Evolutionary conservation across 176 grass and related monocot species (phyloP).

Genomic region (Hyparrhenia diplandra): DNA sequence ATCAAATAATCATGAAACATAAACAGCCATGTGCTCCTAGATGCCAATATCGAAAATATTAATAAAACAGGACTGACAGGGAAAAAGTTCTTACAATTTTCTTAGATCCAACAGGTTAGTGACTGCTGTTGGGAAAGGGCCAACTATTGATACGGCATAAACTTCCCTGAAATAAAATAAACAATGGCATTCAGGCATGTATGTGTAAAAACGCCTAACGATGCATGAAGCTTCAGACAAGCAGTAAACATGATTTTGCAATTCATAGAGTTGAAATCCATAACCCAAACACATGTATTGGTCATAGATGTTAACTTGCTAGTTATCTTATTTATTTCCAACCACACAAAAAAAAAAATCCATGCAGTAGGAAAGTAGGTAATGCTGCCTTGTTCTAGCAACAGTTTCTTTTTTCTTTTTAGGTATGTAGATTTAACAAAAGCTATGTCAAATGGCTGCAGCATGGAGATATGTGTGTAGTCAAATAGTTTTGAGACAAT

Average conservation of each 20-base stretch:
- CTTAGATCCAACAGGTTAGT: slow-evolving; percentile 95
- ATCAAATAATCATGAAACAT: neutral
- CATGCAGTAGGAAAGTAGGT: neutral
- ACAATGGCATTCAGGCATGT: slow-evolving; percentile 3
- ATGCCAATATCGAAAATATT: neutral
- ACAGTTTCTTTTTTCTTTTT: neutral
- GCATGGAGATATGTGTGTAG: neutral
- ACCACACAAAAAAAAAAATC: neutral
- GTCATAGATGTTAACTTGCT: slow-evolving; percentile 8
- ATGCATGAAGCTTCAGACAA: slow-evolving; percentile 16
- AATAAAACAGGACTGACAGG: neutral
- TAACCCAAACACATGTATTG: neutral
- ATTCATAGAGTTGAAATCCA: slow-evolving; percentile 2
- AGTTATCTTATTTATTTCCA: neutral
- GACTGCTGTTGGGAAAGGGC: slow-evolving; percentile 90
- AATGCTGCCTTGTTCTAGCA: neutral
- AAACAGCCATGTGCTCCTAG: neutral
- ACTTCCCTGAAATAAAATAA: slow-evolving; percentile 80
- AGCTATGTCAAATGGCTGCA: neutral
- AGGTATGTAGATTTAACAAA: neutral
- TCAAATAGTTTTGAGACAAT: neutral
- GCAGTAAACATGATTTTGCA: neutral
- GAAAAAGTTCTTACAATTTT: slow-evolving; percentile 69
- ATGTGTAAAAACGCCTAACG: neutral
- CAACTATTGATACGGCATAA: slow-evolving; percentile 95